These are phyloP conservation scores for Trichoderma asperellum DNA, from an alignment of 2,329 filamentous ascomycete genomes.

Conservation along the genomic window DNA sequence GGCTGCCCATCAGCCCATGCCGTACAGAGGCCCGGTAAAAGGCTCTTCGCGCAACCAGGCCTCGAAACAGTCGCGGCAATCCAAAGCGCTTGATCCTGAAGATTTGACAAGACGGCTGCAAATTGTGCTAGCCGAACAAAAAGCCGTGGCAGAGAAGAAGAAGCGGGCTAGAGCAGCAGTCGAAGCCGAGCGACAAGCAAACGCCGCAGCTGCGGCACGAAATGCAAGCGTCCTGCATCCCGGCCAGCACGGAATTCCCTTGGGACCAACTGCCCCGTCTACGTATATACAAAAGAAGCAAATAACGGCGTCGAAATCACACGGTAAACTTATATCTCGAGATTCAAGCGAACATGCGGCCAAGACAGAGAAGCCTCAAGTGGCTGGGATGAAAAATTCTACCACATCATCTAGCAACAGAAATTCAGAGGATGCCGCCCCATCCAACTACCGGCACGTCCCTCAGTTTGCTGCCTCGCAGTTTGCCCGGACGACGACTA, in stretches of 20 bases:
- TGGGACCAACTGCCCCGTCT: slow-evolving; percentile 9
- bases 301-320: background rate
- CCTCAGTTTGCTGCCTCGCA: slow-evolving; percentile 59
- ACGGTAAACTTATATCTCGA: background rate
- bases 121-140: slow-evolving; percentile 55
- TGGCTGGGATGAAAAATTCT: slow-evolving; percentile 19
- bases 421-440: slow-evolving; percentile 29
- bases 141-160: slow-evolving; percentile 45
- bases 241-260: slow-evolving; percentile 3
- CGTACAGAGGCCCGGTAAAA: slow-evolving; percentile 25
- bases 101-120: slow-evolving; percentile 59
- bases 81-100: slow-evolving; percentile 54
- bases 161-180: slow-evolving; percentile 35
- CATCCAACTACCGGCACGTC: slow-evolving; percentile 51
- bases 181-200: slow-evolving; percentile 33
- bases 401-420: slow-evolving; percentile 30
- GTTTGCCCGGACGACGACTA: slow-evolving; percentile 58
- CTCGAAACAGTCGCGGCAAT: slow-evolving; percentile 32
- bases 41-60: slow-evolving; percentile 17
- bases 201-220: slow-evolving; percentile 12
- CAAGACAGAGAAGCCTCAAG: slow-evolving; percentile 25
- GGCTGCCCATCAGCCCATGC: slow-evolving; percentile 15
- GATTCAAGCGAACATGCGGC: slow-evolving; percentile 1
- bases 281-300: slow-evolving; percentile 18
- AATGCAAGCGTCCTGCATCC: background rate